phyloP scores from a whole-genome alignment of 1,284 basidiomycete species.

The Exsudoporus floridanus region DNA sequence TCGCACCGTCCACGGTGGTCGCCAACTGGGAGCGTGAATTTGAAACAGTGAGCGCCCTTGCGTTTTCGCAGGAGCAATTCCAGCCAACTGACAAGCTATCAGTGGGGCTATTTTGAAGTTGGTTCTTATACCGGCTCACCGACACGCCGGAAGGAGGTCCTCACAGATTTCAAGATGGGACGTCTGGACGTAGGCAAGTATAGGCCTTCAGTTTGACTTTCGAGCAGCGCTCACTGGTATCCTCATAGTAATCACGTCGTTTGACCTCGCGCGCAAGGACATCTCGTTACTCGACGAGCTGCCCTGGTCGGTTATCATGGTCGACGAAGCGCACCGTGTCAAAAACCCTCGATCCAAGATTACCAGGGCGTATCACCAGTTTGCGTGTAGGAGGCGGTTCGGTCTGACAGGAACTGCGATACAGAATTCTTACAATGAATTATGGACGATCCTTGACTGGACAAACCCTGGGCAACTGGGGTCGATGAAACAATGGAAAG shows the following conservation, averaged over 20 bases:
- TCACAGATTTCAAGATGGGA: slow-evolving; percentile 71
- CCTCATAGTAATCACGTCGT: slow-evolving; percentile 63
- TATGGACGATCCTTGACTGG: slow-evolving; percentile 84
- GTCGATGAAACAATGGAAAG: slow-evolving; percentile 66
- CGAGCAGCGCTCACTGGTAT: not conserved
- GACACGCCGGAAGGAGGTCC: slow-evolving; percentile 49
- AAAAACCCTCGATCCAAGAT: slow-evolving; percentile 71
- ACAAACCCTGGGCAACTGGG: slow-evolving; percentile 72
- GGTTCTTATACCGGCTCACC: slow-evolving; percentile 59
- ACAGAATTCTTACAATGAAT: slow-evolving; percentile 81
- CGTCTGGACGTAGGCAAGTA: slow-evolving; percentile 70
- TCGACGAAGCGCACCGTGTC: slow-evolving; percentile 82
- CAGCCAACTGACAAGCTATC: not conserved
- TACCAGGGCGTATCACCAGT: slow-evolving; percentile 62
- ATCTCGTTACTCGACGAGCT: slow-evolving; percentile 65
- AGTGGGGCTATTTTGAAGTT: slow-evolving; percentile 84
- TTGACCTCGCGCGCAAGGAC: slow-evolving; percentile 65
- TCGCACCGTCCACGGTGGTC: slow-evolving; percentile 76
- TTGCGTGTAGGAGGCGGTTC: slow-evolving; percentile 63
- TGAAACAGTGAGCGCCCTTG: slow-evolving; percentile 49
- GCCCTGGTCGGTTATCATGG: slow-evolving; percentile 67
- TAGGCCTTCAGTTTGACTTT: not conserved
- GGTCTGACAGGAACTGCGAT: slow-evolving; percentile 84
- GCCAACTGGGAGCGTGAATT: slow-evolving; percentile 84
- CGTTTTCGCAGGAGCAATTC: not conserved